These are phyloP conservation scores for Aspergillus affinis DNA, from an alignment of 495 filamentous ascomycete species.

Conservation along the genomic window DNA sequence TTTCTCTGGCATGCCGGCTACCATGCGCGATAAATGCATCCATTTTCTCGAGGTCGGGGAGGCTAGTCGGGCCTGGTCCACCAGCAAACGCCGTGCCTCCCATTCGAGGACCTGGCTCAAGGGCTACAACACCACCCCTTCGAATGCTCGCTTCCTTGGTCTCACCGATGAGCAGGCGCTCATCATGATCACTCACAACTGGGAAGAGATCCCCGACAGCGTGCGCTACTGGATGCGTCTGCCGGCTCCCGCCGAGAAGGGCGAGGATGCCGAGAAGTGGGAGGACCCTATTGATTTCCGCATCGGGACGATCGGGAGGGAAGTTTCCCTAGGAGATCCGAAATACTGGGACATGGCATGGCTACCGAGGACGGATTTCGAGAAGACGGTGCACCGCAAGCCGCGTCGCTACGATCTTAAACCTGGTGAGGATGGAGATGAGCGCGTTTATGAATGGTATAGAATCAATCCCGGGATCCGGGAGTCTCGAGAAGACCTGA, in stretches of 20 bases:
- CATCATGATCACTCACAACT: slow-evolving; percentile 84
- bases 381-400: slow-evolving; percentile 7
- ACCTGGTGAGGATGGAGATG: slow-evolving; percentile 11
- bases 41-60: slow-evolving; percentile 69
- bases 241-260: slow-evolving; percentile 48
- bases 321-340: slow-evolving; percentile 21
- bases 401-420: neutral
- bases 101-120: slow-evolving; percentile 10
- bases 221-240: slow-evolving; percentile 80
- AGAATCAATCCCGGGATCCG: too few relatives aligned
- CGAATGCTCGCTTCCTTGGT: slow-evolving; percentile 21
- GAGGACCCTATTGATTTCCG: slow-evolving; percentile 40
- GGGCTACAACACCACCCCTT: slow-evolving; percentile 5
- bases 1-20: slow-evolving; percentile 84
- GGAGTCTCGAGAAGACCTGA: too few relatives aligned
- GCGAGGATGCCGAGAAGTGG: slow-evolving; percentile 47
- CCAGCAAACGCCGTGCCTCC: slow-evolving; percentile 9
- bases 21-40: slow-evolving; percentile 79
- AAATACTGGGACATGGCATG: slow-evolving; percentile 32
- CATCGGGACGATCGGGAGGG: slow-evolving; percentile 27
- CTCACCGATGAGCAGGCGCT: slow-evolving; percentile 71
- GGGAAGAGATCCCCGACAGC: slow-evolving; percentile 81
- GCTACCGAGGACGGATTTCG: slow-evolving; percentile 24
- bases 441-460: slow-evolving; percentile 17
- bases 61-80: slow-evolving; percentile 4